Evolutionary conservation across 2,329 filamentous ascomycete genomes (phyloP).

Genomic region (Epichloe sylvatica): DNA sequence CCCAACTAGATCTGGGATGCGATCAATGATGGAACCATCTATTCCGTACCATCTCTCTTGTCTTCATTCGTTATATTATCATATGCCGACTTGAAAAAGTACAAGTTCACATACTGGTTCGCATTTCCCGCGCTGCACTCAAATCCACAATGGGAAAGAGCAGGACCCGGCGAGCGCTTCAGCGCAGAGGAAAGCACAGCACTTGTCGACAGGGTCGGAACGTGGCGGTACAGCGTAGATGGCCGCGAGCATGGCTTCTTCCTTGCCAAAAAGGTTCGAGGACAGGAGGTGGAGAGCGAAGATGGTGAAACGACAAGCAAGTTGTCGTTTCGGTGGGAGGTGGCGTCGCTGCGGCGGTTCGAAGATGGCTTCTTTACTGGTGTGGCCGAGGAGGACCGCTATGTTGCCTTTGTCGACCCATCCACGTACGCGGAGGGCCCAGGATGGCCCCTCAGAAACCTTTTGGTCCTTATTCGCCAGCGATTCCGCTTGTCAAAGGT

Average conservation of each 20-base stretch:
- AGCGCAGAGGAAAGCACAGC: conserved; percentile 57
- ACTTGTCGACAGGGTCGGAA: conserved; percentile 71
- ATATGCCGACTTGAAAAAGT: conserved; percentile 93
- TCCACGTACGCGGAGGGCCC: conserved; percentile 81
- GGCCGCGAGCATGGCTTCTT: conserved; percentile 87
- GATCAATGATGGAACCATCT: conserved; percentile 91
- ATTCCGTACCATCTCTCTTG: conserved; percentile 82
- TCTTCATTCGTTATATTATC: conserved; percentile 81
- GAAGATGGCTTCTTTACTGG: conserved; percentile 79
- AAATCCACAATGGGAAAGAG: conserved; percentile 64
- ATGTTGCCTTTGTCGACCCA: conserved; percentile 78
- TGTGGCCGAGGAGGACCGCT: conserved; percentile 58
- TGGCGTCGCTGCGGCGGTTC: conserved; percentile 62
- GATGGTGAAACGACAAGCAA: conserved; percentile 31
- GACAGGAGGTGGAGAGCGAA: conserved; percentile 29
- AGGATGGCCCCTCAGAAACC: conserved; percentile 84
- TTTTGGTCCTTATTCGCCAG: conserved; percentile 71
- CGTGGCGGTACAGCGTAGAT: conserved; percentile 75
- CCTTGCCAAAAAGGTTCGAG: conserved; percentile 62
- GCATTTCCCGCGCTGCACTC: conserved; percentile 89
- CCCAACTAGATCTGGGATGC: conserved; percentile 76
- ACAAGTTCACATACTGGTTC: conserved; percentile 97
- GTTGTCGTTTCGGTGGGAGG: conserved; percentile 59
- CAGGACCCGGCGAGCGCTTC: conserved; percentile 40
- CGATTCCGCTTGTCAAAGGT: conserved; percentile 64